Conservation (phyloP, 1,139 yeast genomes). For the Spathaspora sp. region DNA sequence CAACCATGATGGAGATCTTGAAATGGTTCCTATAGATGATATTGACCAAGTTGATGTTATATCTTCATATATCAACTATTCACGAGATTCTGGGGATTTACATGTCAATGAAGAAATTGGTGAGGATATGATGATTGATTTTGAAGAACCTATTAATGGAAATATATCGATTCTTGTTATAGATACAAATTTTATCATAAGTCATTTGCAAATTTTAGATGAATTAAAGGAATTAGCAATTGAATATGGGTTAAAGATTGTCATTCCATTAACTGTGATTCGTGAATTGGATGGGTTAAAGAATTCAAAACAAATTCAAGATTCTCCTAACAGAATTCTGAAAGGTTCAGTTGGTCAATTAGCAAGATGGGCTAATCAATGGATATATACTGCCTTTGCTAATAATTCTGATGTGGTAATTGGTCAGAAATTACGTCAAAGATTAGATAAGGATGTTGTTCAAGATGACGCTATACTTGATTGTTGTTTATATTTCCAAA, state of each 20-base stretch:
- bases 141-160: conserved; percentile 17
- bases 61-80: conserved; percentile 30
- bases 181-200: conserved; percentile 76
- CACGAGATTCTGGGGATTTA: conserved; percentile 13
- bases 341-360: conserved; percentile 47
- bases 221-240: conserved; percentile 41
- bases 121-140: conserved; percentile 13
- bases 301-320: conserved; percentile 24
- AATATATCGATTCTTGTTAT: conserved; percentile 49
- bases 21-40: conserved; percentile 53
- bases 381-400: conserved; percentile 71
- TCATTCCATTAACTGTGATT: conserved; percentile 70
- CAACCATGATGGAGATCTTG: conserved; percentile 39
- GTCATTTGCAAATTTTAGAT: conserved; percentile 60
- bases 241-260: conserved; percentile 46
- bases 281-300: conserved; percentile 82
- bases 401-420: conserved; percentile 47
- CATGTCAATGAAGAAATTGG: conserved; percentile 15
- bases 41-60: conserved; percentile 47
- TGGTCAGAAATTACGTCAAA: conserved; percentile 66
- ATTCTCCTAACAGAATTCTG: conserved; percentile 12
- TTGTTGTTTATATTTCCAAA: conserved; percentile 68
- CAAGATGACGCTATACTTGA: conserved; percentile 88
- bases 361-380: conserved; percentile 76
- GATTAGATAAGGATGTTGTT: conserved; percentile 34